A percentile compares a stretch with the other conserved stretches of the same genome.
Conservation (phyloP, 257 asterid species). For the Solanum pimpinellifolium region DNA sequence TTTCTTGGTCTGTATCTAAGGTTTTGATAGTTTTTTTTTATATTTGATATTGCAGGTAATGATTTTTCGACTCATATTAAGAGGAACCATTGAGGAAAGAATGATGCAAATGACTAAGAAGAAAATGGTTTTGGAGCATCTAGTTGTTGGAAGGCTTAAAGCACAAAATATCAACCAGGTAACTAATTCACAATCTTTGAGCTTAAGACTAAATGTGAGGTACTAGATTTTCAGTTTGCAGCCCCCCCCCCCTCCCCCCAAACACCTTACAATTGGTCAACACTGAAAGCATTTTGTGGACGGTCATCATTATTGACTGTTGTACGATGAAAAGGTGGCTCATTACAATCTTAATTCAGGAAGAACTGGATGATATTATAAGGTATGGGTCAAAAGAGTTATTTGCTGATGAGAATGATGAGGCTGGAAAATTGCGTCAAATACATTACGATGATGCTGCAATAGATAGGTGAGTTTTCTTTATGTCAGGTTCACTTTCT, state of each 20-base stretch:
- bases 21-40: not conserved
- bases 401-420: conserved; percentile 93
- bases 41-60: conserved; percentile 53
- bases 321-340: not conserved
- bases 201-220: not conserved
- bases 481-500: not conserved
- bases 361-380: conserved; percentile 92
- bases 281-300: not conserved
- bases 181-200: not conserved
- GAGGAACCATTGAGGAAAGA: conserved; percentile 98
- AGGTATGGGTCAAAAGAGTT: conserved; percentile 93
- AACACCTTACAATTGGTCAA: too few relatives aligned
- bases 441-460: conserved; percentile 97
- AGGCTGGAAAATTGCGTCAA: conserved; percentile 81
- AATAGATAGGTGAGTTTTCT: conserved; percentile 35
- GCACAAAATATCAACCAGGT: conserved; percentile 96
- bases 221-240: not conserved
- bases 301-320: not conserved
- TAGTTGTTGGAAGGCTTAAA: conserved; percentile 95
- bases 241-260: too few relatives aligned
- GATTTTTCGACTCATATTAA: conserved; percentile 78
- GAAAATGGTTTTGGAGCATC: conserved; percentile 97
- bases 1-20: conserved; percentile 6
- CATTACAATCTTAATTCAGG: conserved; percentile 35
- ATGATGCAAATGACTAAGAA: conserved; percentile 99